These are phyloP conservation scores for Stereocaulon alpinum DNA, from an alignment of 495 filamentous ascomycete genomes.

Conservation along the genomic window DNA sequence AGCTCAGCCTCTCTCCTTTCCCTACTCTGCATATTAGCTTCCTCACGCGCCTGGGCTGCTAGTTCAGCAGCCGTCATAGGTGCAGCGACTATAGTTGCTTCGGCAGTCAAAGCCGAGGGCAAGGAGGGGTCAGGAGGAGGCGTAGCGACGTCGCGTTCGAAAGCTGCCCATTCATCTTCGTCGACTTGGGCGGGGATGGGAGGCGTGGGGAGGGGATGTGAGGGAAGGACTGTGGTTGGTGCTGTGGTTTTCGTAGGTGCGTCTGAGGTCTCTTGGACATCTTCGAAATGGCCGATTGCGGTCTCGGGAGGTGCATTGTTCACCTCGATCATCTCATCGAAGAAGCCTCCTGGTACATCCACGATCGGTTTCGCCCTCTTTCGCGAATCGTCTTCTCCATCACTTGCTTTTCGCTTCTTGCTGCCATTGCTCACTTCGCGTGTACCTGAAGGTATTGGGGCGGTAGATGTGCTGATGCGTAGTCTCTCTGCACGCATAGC, in stretches of 20 bases:
- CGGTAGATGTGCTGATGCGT: constrained; percentile 10
- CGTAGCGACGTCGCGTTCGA: constrained; percentile 72
- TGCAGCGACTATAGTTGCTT: constrained; percentile 59
- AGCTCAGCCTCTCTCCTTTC: constrained; percentile 50
- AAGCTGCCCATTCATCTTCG: constrained; percentile 84
- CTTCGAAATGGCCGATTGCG: not conserved
- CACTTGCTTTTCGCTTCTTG: constrained; percentile 50
- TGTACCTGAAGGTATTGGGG: not conserved
- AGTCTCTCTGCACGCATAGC: constrained; percentile 19
- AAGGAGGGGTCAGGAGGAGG: constrained; percentile 33
- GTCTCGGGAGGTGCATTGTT: not conserved
- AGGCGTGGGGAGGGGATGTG: constrained; percentile 21
- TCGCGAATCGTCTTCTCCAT: constrained; percentile 35
- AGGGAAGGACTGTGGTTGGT: constrained; percentile 14
- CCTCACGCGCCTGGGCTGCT: constrained; percentile 51
- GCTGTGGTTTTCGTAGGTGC: constrained; percentile 16
- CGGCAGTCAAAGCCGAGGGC: constrained; percentile 29
- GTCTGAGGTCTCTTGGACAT: constrained; percentile 10
- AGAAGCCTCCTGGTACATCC: constrained; percentile 20
- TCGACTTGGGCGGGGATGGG: constrained; percentile 37
- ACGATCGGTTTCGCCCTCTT: constrained; percentile 37
- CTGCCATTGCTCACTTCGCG: constrained; percentile 25
- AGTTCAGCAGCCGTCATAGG: constrained; percentile 62
- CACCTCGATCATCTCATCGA: constrained; percentile 18
- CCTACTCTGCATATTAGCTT: constrained; percentile 41